Evolutionary conservation across 2,329 filamentous ascomycete genomes (phyloP), one percentile per base, ranked within the genome.

Genomic region (Aspergillus puulaauensis): DNA sequence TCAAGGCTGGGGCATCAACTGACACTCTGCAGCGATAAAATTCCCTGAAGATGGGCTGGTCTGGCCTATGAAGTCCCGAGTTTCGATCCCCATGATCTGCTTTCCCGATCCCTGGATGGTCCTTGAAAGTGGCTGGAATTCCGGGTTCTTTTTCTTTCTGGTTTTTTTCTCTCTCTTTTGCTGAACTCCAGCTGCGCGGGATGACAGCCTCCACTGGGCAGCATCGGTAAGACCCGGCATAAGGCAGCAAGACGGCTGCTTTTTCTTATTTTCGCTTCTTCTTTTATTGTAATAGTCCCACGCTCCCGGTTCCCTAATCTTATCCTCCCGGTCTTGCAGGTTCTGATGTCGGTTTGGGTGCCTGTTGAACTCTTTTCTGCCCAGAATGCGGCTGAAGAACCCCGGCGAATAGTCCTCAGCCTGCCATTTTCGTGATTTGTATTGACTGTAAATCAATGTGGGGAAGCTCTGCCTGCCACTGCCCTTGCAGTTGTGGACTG

Each of bases 191-290:
- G 40, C 40, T 40, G 6, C 37, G 52, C 48, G 48, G 31, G 35
- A 40, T 40, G 24, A 56, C 47, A 17, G 44, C 50, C 54, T 57
- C 43, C 40, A 57, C 58, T 60, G 54, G 58, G 50, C 58, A 60
- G 54, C 46, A 54, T 43, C 51, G 58, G 58, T 39, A 57, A 60
- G 54, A 51, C 40, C 47, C 58, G 52, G 58, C 52, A 37, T 53
- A 56, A 49, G 58, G 58, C 55, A 56, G 54, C 58, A 57, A 52
- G 21, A 23, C 43, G 12, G 15, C 15, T 21, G n/a, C 19, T 17
- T 37, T 37, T 17, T 21, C 40, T 31, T 24, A 19, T 21, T 41
- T 14, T 2, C 33, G 11, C 24, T 39, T 46, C 19, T 15, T 54
- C 7, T 14, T 33, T 24, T 48, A 5, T 35, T 33, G 12, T 47